These are phyloP conservation scores for Colletotrichum echinochloae DNA, from an alignment of 2,329 filamentous ascomycete genomes.

Conservation along the genomic window DNA sequence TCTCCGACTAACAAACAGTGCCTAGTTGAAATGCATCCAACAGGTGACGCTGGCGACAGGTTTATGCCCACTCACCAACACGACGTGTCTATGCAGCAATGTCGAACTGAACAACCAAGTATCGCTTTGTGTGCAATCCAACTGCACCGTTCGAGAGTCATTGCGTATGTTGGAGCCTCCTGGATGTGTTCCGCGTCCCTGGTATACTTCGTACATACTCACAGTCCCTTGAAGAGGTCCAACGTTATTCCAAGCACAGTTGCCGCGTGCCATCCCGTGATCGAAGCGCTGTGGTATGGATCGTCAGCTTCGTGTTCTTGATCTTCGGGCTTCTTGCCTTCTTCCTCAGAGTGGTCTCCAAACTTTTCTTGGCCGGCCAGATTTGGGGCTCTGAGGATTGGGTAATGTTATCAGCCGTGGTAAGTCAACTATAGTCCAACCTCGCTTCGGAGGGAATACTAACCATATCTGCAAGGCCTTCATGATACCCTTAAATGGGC, in stretches of 20 bases:
- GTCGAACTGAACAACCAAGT: constrained; percentile 42
- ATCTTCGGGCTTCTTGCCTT: constrained; percentile 48
- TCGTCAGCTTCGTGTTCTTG: constrained; percentile 46
- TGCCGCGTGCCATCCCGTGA: constrained; percentile 47
- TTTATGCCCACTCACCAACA: constrained; percentile 39
- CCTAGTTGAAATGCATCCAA: constrained; percentile 42
- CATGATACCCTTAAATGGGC: constrained; percentile 32
- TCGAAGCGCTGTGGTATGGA: constrained; percentile 44
- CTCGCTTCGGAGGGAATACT: not conserved
- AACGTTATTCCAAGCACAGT: constrained; percentile 44
- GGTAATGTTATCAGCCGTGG: constrained; percentile 51
- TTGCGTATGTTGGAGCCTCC: constrained; percentile 16
- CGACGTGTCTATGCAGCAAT: constrained; percentile 44
- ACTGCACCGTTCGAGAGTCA: constrained; percentile 42
- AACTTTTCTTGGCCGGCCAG: constrained; percentile 45
- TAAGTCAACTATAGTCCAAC: constrained; percentile 40
- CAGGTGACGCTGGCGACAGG: constrained; percentile 22
- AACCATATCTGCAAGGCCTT: constrained; percentile 24
- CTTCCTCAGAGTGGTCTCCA: constrained; percentile 46
- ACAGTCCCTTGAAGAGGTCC: constrained; percentile 9
- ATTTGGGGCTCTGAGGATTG: constrained; percentile 55
- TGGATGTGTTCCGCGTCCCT: not conserved
- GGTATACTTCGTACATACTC: not conserved
- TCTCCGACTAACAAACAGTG: constrained; percentile 29
- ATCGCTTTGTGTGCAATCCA: constrained; percentile 38